A percentile compares a stretch with the other conserved stretches of the same genome.
phyloP scores from a whole-genome alignment of 345 rosid species.

The Iberis pinnata region DNA sequence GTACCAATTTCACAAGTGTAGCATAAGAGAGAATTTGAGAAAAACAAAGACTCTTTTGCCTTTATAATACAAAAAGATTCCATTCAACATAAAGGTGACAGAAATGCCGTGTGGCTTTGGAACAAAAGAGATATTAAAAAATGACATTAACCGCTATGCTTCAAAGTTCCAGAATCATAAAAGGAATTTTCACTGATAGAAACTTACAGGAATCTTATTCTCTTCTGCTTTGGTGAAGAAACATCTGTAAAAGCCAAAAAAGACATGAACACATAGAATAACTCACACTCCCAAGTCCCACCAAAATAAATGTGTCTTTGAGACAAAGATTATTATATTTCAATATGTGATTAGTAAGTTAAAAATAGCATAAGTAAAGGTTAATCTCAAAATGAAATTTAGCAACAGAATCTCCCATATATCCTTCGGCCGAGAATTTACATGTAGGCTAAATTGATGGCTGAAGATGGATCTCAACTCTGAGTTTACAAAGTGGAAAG shows the following conservation, averaged over 20 bases:
- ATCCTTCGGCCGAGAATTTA: constrained; percentile 19
- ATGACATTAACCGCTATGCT: constrained; percentile 20
- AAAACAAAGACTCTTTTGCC: neutral
- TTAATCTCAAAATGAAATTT: constrained; percentile 6
- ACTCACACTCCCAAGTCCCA: neutral
- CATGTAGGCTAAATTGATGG: constrained; percentile 26
- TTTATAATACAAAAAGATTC: constrained; percentile 7
- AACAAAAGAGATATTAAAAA: constrained; percentile 1
- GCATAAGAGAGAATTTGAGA: constrained; percentile 5
- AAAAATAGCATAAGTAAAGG: neutral
- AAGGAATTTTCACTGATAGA: constrained; percentile 12
- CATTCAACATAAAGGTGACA: constrained; percentile 12
- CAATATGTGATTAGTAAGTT: neutral
- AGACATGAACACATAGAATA: neutral
- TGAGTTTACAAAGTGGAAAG: constrained; percentile 22
- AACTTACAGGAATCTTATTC: constrained; percentile 29
- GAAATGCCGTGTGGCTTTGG: constrained; percentile 9
- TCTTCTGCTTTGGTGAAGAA: constrained; percentile 18
- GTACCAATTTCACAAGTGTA: neutral
- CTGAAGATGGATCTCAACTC: constrained; percentile 26
- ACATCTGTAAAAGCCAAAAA: constrained; percentile 14
- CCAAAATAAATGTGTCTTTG: neutral
- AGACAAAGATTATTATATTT: neutral
- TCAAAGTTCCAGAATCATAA: constrained; percentile 16
- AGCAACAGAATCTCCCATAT: constrained; percentile 15